Evolutionary conservation across 805 yeast species (phyloP).

Genomic region (Suhomyces sp.): DNA sequence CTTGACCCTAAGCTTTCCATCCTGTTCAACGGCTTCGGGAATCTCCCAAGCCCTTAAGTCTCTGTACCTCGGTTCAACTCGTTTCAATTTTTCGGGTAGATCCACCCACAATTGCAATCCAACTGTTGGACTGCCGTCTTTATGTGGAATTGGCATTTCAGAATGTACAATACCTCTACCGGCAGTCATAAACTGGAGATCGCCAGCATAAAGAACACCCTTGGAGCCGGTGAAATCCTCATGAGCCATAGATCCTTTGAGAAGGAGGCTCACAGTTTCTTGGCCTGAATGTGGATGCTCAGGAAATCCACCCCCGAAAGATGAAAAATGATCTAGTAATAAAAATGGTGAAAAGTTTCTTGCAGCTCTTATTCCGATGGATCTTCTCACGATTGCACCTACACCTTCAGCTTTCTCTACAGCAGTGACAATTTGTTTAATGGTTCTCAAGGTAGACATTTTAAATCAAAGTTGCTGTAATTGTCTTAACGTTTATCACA

Average conservation of each 20-base stretch:
- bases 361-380: conserved; percentile 66
- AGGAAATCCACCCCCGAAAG: conserved; percentile 69
- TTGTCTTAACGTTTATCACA: no score
- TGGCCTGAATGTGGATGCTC: conserved; percentile 84
- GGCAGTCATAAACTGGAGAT: conserved; percentile 91
- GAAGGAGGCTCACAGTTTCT: conserved; percentile 70
- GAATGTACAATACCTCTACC: conserved; percentile 84
- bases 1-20: conserved; percentile 57
- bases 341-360: conserved; percentile 80
- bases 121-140: conserved; percentile 42
- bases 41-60: conserved; percentile 69
- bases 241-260: conserved; percentile 69
- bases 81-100: conserved; percentile 61
- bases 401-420: conserved; percentile 78
- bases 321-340: conserved; percentile 75
- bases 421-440: conserved; percentile 42
- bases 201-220: conserved; percentile 77
- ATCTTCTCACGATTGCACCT: conserved; percentile 82
- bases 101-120: conserved; percentile 92
- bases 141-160: conserved; percentile 71
- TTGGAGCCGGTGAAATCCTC: conserved; percentile 85
- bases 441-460: conserved; percentile 23
- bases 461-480: no score
- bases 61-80: conserved; percentile 70
- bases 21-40: conserved; percentile 65